Base-by-base conservation (phyloP, 257 asterid species). In the Scutellaria baicalensis region DNA sequence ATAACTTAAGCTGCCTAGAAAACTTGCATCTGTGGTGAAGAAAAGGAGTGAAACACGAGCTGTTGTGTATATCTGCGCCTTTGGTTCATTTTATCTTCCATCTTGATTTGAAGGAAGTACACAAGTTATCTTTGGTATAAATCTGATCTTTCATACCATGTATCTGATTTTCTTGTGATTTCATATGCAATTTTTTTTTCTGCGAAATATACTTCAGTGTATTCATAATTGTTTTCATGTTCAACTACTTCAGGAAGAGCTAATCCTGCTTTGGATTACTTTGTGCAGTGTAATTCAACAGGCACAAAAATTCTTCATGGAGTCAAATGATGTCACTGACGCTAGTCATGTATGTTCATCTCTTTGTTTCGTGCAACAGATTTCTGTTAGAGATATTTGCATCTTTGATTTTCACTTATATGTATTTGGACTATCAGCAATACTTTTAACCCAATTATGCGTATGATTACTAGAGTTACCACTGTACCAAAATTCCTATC, bases 221-320 rank as follows among this genome's bases (percentile, higher is more conserved):
- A 48, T 56, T 11, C 43, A 5, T 27, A 27, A 1, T 44, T 42
- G n/a, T 62, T 48, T 18, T 31, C 63, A 68, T 38, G 64, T 17
- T 47, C 74, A 59, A 55, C 69, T 65, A 17, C 68, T 47, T 62
- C 76, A 62, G 55, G 47, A 64, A 75, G 58, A 74, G 66, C 70
- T 84, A 66, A 81, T 51, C 68, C 71, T 62, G 56, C 43, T 77
- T 45, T 40, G 27, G 56, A 62, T 70, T 43, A 17, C 63, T 62
- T 77, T 66, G 68, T 89, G 95, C 96, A 91, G 97, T 77, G 81
- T 87, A 63, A 84, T 91, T 80, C 96, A 87, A 78, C 93, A 91
- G 74, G 83, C 87, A 36, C 97, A 93, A 68, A 91, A 84, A 70
- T 83, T 84, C 80, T 87, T 89, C 80, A 79, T 78, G 89, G 97